Conservation (phyloP, 371 early-diverging fungal genomes). For the Mortierella sp. region DNA sequence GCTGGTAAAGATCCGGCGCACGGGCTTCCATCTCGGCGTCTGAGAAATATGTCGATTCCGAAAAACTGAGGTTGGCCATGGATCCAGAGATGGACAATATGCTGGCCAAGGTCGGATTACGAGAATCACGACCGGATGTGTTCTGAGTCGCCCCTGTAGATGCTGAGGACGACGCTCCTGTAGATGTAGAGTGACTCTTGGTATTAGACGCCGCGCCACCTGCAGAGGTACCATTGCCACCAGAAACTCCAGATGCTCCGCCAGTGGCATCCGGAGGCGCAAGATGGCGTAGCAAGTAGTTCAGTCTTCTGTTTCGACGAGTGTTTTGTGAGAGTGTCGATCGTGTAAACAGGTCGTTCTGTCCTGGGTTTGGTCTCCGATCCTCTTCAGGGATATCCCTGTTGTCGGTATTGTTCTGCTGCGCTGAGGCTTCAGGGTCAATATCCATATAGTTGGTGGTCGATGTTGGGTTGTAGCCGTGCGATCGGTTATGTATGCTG, state of each 20-base stretch:
- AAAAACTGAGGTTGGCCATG: constrained; percentile 51
- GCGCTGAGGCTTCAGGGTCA: neutral
- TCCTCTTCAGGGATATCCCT: constrained; percentile 24
- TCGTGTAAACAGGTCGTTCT: constrained; percentile 41
- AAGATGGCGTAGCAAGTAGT: constrained; percentile 51
- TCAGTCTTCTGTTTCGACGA: constrained; percentile 46
- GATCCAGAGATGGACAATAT: constrained; percentile 54
- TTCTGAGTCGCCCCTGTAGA: neutral
- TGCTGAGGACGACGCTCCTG: constrained; percentile 10
- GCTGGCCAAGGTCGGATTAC: constrained; percentile 30
- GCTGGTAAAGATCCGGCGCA: constrained; percentile 50
- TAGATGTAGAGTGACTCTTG: too few species aligned
- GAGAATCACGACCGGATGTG: neutral
- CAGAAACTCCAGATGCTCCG: neutral
- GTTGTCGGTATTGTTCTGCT: neutral
- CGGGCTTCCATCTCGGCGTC: constrained; percentile 56
- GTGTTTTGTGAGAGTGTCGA: constrained; percentile 40
- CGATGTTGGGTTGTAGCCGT: constrained; percentile 2
- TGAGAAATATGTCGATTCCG: constrained; percentile 56
- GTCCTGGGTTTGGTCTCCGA: constrained; percentile 26
- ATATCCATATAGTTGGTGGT: constrained; percentile 18
- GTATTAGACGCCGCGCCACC: neutral
- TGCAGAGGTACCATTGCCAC: neutral
- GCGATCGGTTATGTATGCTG: constrained; percentile 9
- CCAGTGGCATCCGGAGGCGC: constrained; percentile 36